Evolutionary conservation across 164 flowering plant species (phyloP).

Genomic region (Macadamia integrifolia): DNA sequence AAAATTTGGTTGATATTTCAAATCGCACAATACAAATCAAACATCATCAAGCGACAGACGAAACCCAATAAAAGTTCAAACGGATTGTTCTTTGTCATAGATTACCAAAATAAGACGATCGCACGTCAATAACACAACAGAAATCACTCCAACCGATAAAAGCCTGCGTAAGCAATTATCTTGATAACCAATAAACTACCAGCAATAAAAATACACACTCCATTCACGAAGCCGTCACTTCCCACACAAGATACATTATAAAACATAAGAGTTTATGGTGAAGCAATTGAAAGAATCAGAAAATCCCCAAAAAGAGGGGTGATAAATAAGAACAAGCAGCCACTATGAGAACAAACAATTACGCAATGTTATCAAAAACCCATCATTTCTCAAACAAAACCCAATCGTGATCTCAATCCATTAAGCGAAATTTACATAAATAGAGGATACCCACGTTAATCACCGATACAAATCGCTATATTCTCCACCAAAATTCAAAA

Average conservation of each 20-base stretch:
- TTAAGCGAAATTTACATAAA: background rate
- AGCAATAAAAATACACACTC: background rate
- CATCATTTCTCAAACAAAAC: conserved; percentile 1
- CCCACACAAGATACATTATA: background rate
- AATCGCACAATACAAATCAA: background rate
- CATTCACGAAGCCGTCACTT: background rate
- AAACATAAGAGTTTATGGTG: background rate
- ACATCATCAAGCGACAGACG: background rate
- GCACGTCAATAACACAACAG: background rate
- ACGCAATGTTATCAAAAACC: background rate
- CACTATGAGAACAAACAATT: background rate
- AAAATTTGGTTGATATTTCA: background rate
- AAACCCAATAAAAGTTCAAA: background rate
- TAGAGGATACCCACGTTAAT: too few species aligned
- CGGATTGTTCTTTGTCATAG: background rate
- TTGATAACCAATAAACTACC: background rate
- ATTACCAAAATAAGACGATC: background rate
- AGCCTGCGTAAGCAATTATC: background rate
- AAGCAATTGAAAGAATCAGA: background rate
- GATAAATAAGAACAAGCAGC: background rate
- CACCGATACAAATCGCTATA: background rate
- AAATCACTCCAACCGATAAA: background rate
- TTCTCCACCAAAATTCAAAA: background rate
- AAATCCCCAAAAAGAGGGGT: background rate
- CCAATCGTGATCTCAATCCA: background rate